Percentiles rank a stretch among this genome's conserved stretches.
Evolutionary conservation across 345 rosid genomes (phyloP).

Genomic region (Aquilaria sinensis): DNA sequence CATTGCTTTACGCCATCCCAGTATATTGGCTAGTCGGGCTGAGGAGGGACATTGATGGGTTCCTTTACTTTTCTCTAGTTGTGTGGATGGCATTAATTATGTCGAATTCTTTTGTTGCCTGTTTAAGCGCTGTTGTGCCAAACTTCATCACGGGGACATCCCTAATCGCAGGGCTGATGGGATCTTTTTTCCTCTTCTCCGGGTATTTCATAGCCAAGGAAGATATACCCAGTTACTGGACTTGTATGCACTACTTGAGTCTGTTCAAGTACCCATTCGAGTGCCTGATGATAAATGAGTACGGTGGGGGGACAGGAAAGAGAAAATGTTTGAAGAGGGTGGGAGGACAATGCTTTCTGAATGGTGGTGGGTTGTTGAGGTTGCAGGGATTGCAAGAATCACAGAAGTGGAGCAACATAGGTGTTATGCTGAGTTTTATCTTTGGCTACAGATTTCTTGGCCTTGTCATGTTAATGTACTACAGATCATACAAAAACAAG

Average conservation of each 20-base stretch:
- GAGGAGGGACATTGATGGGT: slow-evolving; percentile 43
- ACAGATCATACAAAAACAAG: slow-evolving; percentile 41
- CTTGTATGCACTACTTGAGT: slow-evolving; percentile 77
- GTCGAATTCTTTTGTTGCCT: slow-evolving; percentile 82
- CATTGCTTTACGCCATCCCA: slow-evolving; percentile 58
- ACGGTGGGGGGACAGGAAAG: slow-evolving; percentile 45
- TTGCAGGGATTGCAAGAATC: slow-evolving; percentile 56
- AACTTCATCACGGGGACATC: slow-evolving; percentile 91
- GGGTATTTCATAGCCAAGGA: slow-evolving; percentile 72
- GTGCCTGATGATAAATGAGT: slow-evolving; percentile 70
- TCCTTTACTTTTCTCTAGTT: slow-evolving; percentile 59
- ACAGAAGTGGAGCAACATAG: slow-evolving; percentile 69
- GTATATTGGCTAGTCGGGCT: slow-evolving; percentile 94
- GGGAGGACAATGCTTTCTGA: slow-evolving; percentile 28
- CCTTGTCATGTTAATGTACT: slow-evolving; percentile 52
- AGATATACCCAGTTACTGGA: slow-evolving; percentile 70
- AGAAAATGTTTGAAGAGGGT: slow-evolving; percentile 30
- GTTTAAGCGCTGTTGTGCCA: slow-evolving; percentile 83
- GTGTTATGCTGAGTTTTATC: slow-evolving; percentile 60
- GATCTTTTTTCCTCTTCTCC: slow-evolving; percentile 83
- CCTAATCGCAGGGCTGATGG: slow-evolving; percentile 72
- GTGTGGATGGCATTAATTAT: slow-evolving; percentile 65
- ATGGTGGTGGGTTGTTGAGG: slow-evolving; percentile 39
- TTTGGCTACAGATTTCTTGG: slow-evolving; percentile 67
- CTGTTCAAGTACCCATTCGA: slow-evolving; percentile 79